Evolutionary conservation across 345 rosid genomes (phyloP).

Genomic region (Schrenkiella parvula): DNA sequence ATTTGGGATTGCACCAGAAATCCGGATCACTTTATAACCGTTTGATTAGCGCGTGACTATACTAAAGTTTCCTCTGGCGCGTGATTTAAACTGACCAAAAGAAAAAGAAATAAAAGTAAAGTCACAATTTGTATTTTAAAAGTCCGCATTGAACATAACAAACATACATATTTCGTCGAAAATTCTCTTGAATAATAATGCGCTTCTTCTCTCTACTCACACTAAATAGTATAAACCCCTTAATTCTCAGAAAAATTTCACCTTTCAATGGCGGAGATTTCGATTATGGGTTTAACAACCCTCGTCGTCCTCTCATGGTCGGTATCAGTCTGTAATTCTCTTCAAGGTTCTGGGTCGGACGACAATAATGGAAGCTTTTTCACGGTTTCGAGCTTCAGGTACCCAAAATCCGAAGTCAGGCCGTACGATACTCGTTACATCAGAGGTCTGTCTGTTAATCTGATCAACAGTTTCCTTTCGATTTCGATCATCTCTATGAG

Average conservation of each 20-base stretch:
- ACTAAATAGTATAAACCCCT: conserved; percentile 26
- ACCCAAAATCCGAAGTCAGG: conserved; percentile 54
- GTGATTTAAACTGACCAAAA: background rate
- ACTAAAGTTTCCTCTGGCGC: background rate
- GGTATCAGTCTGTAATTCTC: conserved; percentile 1
- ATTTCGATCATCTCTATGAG: background rate
- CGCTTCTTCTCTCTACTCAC: background rate
- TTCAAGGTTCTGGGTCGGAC: conserved; percentile 4
- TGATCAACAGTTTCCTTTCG: background rate
- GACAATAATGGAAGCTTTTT: conserved; percentile 30
- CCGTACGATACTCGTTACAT: conserved; percentile 66
- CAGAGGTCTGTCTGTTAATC: conserved; percentile 54
- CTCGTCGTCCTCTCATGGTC: conserved; percentile 7
- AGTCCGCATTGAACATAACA: background rate
- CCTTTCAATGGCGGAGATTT: conserved; percentile 18
- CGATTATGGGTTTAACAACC: background rate
- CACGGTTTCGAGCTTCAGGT: conserved; percentile 64
- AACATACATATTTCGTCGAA: background rate
- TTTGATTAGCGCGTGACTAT: background rate
- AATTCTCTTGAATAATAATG: conserved; percentile 1
- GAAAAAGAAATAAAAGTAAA: background rate
- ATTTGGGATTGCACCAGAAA: background rate
- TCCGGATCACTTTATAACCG: background rate
- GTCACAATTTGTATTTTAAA: background rate
- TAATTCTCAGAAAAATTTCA: background rate